A percentile compares a stretch with the other conserved stretches of the same genome.
phyloP scores from a whole-genome alignment of 2,329 filamentous ascomycete genomes.

The Colletotrichum sp. region DNA sequence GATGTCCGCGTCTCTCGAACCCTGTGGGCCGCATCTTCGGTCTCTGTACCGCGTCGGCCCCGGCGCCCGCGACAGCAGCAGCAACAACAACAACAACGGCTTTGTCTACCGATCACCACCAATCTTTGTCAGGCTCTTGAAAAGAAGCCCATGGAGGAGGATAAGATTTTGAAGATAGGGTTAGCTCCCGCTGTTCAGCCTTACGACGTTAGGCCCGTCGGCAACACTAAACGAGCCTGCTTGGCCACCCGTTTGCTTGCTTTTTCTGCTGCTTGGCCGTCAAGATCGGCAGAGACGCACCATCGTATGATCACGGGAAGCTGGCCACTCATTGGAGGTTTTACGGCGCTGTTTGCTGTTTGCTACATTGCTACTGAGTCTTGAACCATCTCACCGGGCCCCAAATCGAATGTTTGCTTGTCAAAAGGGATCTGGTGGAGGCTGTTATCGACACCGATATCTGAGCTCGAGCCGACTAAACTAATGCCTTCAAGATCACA shows the following conservation, averaged over 20 bases:
- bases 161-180: background rate
- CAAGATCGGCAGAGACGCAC: background rate
- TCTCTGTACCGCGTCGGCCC: background rate
- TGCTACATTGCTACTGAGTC: background rate
- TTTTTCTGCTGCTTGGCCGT: constrained; percentile 5
- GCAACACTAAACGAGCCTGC: background rate
- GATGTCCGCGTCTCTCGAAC: background rate
- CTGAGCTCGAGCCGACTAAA: background rate
- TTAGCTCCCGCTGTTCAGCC: constrained; percentile 6
- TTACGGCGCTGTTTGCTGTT: background rate
- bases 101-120: background rate
- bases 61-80: background rate
- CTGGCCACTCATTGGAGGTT: background rate
- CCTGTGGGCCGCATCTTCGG: background rate
- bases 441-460: background rate
- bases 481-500: background rate
- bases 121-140: background rate
- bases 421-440: background rate
- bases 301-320: constrained; percentile 9
- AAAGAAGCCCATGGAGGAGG: background rate
- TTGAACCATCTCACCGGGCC: background rate
- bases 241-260: background rate
- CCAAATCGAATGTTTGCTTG: background rate
- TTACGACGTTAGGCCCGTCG: constrained; percentile 6
- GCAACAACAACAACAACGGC: background rate